These are phyloP conservation scores for Coemansia sp. DNA, from an alignment of 192 early-diverging fungal species.

Conservation along the genomic window DNA sequence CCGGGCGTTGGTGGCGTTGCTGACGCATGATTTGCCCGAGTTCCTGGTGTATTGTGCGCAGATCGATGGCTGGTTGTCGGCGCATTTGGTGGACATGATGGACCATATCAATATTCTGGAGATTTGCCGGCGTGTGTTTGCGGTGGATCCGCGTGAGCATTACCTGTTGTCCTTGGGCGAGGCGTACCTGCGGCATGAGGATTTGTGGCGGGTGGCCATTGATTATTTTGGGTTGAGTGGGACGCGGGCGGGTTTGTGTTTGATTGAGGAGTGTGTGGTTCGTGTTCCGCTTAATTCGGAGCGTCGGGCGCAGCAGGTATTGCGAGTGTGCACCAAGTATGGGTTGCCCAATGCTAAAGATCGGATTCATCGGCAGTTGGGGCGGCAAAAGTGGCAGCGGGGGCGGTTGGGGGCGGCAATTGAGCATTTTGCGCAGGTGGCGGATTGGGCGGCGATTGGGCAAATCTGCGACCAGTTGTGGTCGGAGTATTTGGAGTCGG, in stretches of 20 bases:
- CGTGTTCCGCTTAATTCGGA: constrained; percentile 54
- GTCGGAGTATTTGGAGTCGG: constrained; percentile 43
- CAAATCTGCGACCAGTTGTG: constrained; percentile 56
- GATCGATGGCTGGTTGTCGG: constrained; percentile 56
- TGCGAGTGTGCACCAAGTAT: constrained; percentile 48
- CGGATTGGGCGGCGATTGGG: constrained; percentile 46
- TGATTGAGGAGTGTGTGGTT: constrained; percentile 25
- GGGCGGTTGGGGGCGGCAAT: constrained; percentile 59
- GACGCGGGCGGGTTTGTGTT: not conserved
- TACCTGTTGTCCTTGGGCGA: constrained; percentile 32
- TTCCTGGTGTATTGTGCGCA: constrained; percentile 44
- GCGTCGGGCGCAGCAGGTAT: constrained; percentile 49
- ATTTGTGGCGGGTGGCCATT: constrained; percentile 51
- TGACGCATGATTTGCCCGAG: constrained; percentile 40
- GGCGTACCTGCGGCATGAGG: constrained; percentile 23
- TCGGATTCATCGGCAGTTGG: constrained; percentile 47
- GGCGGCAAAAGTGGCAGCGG: constrained; percentile 46
- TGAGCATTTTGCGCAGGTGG: constrained; percentile 53
- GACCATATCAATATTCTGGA: constrained; percentile 52
- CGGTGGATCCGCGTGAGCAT: constrained; percentile 32
- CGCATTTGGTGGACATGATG: constrained; percentile 57
- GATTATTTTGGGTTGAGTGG: constrained; percentile 48
- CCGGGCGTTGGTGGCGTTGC: constrained; percentile 27
- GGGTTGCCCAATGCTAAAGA: constrained; percentile 20
- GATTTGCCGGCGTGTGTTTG: constrained; percentile 26